These are phyloP conservation scores for Mucor indicus DNA, from an alignment of 371 early-diverging fungal genomes.

Conservation along the genomic window DNA sequence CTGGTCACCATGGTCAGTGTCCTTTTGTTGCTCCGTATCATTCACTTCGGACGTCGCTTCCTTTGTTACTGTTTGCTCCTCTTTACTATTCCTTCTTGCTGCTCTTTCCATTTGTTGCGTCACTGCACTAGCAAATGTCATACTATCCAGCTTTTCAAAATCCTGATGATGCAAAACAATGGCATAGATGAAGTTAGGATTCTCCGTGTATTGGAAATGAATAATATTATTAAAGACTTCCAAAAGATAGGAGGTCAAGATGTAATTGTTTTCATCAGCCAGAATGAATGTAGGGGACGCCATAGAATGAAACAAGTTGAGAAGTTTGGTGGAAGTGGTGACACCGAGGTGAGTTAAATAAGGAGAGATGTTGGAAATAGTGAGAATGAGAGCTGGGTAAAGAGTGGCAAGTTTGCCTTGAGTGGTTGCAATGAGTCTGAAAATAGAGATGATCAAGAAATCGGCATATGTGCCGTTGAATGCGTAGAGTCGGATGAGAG, in stretches of 20 bases:
- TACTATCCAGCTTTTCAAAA: conserved; percentile 58
- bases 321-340: conserved; percentile 68
- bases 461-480: conserved; percentile 83
- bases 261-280: conserved; percentile 75
- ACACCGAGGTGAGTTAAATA: conserved; percentile 73
- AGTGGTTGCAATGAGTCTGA: conserved; percentile 73
- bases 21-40: neutral
- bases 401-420: conserved; percentile 63
- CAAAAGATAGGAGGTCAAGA: conserved; percentile 65
- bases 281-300: conserved; percentile 79
- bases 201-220: conserved; percentile 76
- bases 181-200: conserved; percentile 76
- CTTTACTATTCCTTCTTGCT: conserved; percentile 40
- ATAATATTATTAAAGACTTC: conserved; percentile 79
- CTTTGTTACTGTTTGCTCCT: neutral
- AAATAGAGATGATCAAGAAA: conserved; percentile 75
- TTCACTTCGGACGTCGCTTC: neutral
- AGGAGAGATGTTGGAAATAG: conserved; percentile 81
- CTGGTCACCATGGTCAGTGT: neutral
- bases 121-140: conserved; percentile 63
- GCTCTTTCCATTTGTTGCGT: conserved; percentile 51
- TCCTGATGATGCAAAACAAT: conserved; percentile 67
- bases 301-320: conserved; percentile 73
- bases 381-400: conserved; percentile 73
- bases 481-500: conserved; percentile 64